phyloP scores from a whole-genome alignment of 345 rosid genomes.

The Eucalyptus erythrocorys region DNA sequence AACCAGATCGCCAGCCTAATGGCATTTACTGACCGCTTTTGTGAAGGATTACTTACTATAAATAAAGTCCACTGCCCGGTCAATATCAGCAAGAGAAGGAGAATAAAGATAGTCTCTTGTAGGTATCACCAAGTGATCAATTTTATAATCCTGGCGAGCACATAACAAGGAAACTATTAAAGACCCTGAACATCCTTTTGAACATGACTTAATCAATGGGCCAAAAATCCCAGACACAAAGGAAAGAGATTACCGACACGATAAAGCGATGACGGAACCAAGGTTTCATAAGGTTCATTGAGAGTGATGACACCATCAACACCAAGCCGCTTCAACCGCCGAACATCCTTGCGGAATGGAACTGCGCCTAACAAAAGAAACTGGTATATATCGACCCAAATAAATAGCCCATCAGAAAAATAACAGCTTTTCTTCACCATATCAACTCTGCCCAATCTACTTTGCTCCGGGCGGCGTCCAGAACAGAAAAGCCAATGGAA shows the following conservation, averaged over 20 bases:
- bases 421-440: background rate
- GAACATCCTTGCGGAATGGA: conserved; percentile 82
- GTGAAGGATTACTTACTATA: conserved; percentile 30
- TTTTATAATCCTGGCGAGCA: conserved; percentile 41
- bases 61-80: conserved; percentile 57
- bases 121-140: conserved; percentile 74
- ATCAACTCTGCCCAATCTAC: background rate
- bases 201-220: background rate
- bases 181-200: background rate
- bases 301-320: conserved; percentile 73
- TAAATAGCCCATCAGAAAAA: background rate
- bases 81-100: conserved; percentile 47
- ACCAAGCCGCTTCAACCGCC: conserved; percentile 50
- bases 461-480: background rate
- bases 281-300: conserved; percentile 71
- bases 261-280: conserved; percentile 60
- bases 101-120: conserved; percentile 87
- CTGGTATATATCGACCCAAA: conserved; percentile 7
- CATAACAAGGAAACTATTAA: background rate
- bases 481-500: background rate
- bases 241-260: conserved; percentile 18
- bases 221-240: background rate
- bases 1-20: background rate
- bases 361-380: conserved; percentile 71
- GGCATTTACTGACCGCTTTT: background rate